Evolutionary conservation across 2,329 filamentous ascomycete species (phyloP), one percentile per base, ranked within the genome.

Genomic region (Venturiaceae sp.): DNA sequence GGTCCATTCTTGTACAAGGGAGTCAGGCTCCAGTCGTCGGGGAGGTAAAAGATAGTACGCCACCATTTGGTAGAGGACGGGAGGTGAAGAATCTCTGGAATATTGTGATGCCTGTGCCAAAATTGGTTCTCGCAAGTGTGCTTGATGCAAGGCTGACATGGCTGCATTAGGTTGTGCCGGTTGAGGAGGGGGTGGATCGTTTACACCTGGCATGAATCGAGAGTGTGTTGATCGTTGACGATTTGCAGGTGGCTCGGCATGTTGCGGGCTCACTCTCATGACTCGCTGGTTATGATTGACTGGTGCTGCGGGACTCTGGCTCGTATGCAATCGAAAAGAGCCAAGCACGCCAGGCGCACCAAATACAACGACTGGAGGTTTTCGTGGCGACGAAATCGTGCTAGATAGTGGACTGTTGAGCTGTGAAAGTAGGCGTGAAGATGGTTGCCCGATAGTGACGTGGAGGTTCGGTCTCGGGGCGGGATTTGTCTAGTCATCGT

Each of bases 11-110:
- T 39, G 44, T 14, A 57, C 28, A 32, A 16, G 14, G 5, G n/a
- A 11, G 14, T 23, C 28, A 26, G 34, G 28, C 6, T n/a, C 30
- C 11, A 57, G 55, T 9, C 44, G 55, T 50, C 26, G 19, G 3
- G 55, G 55, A 8, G 16, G 14, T 21, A 57, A 23, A 34, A 37
- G 21, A 36, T 32, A 57, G 30, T 19, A 6, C 7, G 30, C 23
- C 19, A 57, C 55, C 34, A 34, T 33, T 23, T 57, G 55, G 23
- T 57, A 57, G 21, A 57, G 23, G 28, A 16, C 21, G 13, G 21
- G n/a, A 32, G 23, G 7, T 7, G 13, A 6, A 59, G 77, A 71
- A 3, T 78, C 74, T 26, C 71, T 66, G 11, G 71, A 69, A 33
- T 73, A 73, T 60, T 73, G 70, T 3, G 72, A 61, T 26, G 70